Evolutionary conservation across 257 asterid genomes (phyloP), one percentile per base, ranked within the genome.

Genomic region (Solanum acaule): DNA sequence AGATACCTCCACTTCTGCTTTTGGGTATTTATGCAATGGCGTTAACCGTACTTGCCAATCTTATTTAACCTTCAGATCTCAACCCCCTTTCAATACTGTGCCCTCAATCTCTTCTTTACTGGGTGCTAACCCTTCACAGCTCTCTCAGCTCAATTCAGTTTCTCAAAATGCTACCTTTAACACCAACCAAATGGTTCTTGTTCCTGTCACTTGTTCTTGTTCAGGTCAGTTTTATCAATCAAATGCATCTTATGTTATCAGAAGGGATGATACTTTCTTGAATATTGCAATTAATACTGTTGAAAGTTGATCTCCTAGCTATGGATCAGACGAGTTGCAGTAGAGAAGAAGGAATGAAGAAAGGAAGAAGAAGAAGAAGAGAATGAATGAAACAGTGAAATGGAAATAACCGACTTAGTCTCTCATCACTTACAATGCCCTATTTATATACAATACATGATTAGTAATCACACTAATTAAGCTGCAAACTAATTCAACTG

Each of bases 21-120:
- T 94, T 27, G 98, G 99, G 49, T 97, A 97, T 88, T 73, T 88
- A 78, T 96, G 99, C 92, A 97, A 97, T 85, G 99, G 98, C 84
- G 37, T 16, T 20, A 71, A 63, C 88, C 92, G 81, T 27, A 84
- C 75, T 38, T 97, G 98, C 89, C 95, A 91, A 86, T 67, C 99
- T 31, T 97, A 95, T 79, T 96, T 97, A 76, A 94, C 98, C 33
- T 96, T 97, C 96, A 59, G 93, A 71, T 88, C 99, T 3, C 90
- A 63, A 25, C 91, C 96, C 4, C 97, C 98, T 0, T 95, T 56
- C 89, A 27, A 82, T 87, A 79, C 95, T 1, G 93, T 93, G 86
- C 59, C 96, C 90, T 22, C 96, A 73, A 93, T 97, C 56, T 92
- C 99, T 76, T 16, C 92, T 59, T 94, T 97, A 29, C 40, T 96